Conservation (phyloP, 805 yeast species). For the Candida taoyuanica region DNA sequence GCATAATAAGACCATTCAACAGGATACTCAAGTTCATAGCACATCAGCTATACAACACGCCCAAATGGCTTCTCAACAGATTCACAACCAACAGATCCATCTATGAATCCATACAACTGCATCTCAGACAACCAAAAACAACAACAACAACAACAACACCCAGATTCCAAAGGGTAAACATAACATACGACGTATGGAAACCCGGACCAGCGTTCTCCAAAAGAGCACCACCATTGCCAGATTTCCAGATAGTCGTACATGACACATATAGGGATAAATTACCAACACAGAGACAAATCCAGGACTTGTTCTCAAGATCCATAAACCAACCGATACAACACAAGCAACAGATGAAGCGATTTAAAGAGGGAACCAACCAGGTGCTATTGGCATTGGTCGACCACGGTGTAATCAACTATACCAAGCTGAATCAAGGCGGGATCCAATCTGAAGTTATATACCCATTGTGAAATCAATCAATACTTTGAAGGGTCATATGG, state of each 20-base stretch:
- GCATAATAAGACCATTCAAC: not conserved
- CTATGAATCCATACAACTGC: slow-evolving; percentile 28
- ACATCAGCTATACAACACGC: too few species aligned
- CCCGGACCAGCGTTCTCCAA: slow-evolving; percentile 71
- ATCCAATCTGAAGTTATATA: slow-evolving; percentile 32
- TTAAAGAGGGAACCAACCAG: slow-evolving; percentile 48
- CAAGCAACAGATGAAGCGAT: slow-evolving; percentile 33
- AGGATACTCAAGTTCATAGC: not conserved
- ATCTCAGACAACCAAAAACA: slow-evolving; percentile 9
- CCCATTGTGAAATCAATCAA: not conserved
- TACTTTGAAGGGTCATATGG: slow-evolving; percentile 24
- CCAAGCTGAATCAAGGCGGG: slow-evolving; percentile 46
- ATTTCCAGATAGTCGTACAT: slow-evolving; percentile 63
- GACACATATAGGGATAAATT: slow-evolving; percentile 43
- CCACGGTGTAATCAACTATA: slow-evolving; percentile 67
- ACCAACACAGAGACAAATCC: slow-evolving; percentile 43
- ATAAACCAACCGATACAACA: not conserved
- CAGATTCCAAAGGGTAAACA: slow-evolving; percentile 12
- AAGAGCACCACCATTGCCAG: slow-evolving; percentile 64
- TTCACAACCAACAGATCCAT: slow-evolving; percentile 26
- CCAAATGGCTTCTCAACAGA: slow-evolving; percentile 19
- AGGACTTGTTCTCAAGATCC: not conserved
- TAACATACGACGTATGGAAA: slow-evolving; percentile 73
- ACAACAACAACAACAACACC: not conserved
- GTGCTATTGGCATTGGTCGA: slow-evolving; percentile 67